These are phyloP conservation scores for Mimosa bimucronata DNA, from an alignment of 306 rosid genomes.

Conservation along the genomic window DNA sequence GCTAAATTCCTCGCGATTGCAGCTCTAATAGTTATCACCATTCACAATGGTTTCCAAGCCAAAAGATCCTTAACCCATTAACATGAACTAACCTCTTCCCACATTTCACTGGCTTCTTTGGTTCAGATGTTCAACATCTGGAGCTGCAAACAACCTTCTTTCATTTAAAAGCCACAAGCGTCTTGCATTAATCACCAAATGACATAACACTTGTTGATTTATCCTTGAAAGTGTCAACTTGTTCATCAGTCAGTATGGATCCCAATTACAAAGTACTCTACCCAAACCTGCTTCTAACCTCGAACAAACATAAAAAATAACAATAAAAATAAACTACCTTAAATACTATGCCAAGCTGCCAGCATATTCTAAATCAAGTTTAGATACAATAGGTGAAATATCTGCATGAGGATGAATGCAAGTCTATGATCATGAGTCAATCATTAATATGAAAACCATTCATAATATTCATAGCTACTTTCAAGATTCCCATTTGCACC, in stretches of 20 bases:
- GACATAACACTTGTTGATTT: slow-evolving; percentile 93
- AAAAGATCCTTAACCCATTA: slow-evolving; percentile 26
- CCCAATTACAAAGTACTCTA: slow-evolving; percentile 97
- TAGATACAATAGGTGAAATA: slow-evolving; percentile 15
- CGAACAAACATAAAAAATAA: slow-evolving; percentile 15
- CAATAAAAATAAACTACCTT: slow-evolving; percentile 21
- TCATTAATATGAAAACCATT: slow-evolving; percentile 19
- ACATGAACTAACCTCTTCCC: slow-evolving; percentile 36
- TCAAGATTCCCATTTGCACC: slow-evolving; percentile 10
- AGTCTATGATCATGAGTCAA: background rate
- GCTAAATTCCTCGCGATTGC: slow-evolving; percentile 25
- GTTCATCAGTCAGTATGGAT: slow-evolving; percentile 88
- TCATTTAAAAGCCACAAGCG: slow-evolving; percentile 20
- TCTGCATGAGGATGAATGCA: slow-evolving; percentile 24
- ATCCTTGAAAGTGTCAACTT: slow-evolving; percentile 95
- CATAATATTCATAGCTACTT: background rate
- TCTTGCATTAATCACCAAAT: slow-evolving; percentile 67
- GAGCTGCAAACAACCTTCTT: slow-evolving; percentile 25
- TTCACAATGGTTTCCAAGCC: slow-evolving; percentile 30
- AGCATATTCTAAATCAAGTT: slow-evolving; percentile 30
- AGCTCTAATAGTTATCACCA: slow-evolving; percentile 24
- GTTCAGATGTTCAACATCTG: slow-evolving; percentile 37
- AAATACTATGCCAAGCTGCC: slow-evolving; percentile 22
- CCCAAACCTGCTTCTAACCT: slow-evolving; percentile 97
- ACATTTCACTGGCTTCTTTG: slow-evolving; percentile 20